Conservation (phyloP, 2,329 filamentous ascomycete genomes). For the Hirsutella rhossiliensis region DNA sequence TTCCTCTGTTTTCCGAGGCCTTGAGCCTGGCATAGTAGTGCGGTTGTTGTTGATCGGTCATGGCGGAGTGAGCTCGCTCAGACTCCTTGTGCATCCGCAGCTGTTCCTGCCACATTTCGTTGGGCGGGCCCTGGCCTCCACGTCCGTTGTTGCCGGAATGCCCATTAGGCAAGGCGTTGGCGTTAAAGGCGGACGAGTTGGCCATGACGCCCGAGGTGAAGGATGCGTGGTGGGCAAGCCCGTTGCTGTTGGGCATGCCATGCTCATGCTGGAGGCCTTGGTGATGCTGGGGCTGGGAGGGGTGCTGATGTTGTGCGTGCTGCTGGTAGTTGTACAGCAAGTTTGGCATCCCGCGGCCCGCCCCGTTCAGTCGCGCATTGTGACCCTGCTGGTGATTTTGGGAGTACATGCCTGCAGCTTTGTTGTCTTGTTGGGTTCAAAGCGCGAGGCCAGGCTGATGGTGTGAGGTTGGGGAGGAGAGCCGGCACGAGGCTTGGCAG, state of each 20-base stretch:
- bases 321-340: conserved; percentile 61
- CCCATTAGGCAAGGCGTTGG: conserved; percentile 44
- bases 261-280: conserved; percentile 49
- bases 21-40: conserved; percentile 63
- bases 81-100: conserved; percentile 68
- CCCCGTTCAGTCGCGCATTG: conserved; percentile 59
- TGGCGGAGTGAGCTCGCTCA: conserved; percentile 60
- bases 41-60: conserved; percentile 51
- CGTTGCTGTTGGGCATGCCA: conserved; percentile 38
- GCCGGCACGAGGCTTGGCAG: conserved; percentile 17
- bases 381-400: conserved; percentile 62
- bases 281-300: conserved; percentile 53
- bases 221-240: conserved; percentile 31
- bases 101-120: conserved; percentile 80
- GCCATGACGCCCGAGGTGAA: conserved; percentile 37
- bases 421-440: conserved; percentile 3
- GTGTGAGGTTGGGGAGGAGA: conserved; percentile 3
- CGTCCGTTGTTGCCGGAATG: conserved; percentile 35
- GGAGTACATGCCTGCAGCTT: conserved; percentile 53
- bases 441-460: not conserved
- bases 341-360: conserved; percentile 43
- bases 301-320: conserved; percentile 48
- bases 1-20: conserved; percentile 57
- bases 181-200: conserved; percentile 48
- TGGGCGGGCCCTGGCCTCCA: conserved; percentile 38